Evolutionary conservation across 306 rosid genomes (phyloP), one percentile per base, ranked within the genome.

Genomic region (Parietaria judaica): DNA sequence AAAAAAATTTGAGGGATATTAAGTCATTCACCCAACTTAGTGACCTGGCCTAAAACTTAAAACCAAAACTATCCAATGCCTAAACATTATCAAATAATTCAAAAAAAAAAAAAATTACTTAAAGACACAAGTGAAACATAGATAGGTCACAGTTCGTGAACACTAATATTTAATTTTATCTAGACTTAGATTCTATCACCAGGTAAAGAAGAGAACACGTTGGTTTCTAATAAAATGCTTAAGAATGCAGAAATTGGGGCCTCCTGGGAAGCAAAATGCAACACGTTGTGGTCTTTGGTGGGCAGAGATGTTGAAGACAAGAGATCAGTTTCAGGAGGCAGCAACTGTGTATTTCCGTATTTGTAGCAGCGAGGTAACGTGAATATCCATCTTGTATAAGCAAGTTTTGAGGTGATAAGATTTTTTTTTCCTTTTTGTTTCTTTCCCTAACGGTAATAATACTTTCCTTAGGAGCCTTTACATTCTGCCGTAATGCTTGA

Each of bases 401-500:
- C 50, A 11, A 67, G 31, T 23, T 23, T 23, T 39, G 45, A 39
- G 13, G 63, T 61, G 54, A 17, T 48, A 68, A 66, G 3, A 61
- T 51, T 54, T 52, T 60, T 17, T 77, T 23, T 23, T 23, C 31
- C 31, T 23, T 23, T 23, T 23, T 2, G 31, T 23, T 75, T 75
- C 65, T 59, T 65, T 61, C 54, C 44, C 67, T 79, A 70, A 82
- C 76, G 57, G 44, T 16, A 74, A 67, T 36, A 61, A 67, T 36
- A 61, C 58, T 76, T 56, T 61, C 60, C 55, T 60, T 69, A 92
- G 99, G 99, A 92, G 69, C 83, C 80, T 64, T 79, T 92, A 67
- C 94, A 79, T 70, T 86, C 99, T 45, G 99, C 96, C 55, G 97
- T 92, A 61, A 88, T 92, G 94, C 96, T 88, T 63, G 99, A 92